These are phyloP conservation scores for Zangia roseola DNA, from an alignment of 768 basidiomycete genomes.

Conservation along the genomic window DNA sequence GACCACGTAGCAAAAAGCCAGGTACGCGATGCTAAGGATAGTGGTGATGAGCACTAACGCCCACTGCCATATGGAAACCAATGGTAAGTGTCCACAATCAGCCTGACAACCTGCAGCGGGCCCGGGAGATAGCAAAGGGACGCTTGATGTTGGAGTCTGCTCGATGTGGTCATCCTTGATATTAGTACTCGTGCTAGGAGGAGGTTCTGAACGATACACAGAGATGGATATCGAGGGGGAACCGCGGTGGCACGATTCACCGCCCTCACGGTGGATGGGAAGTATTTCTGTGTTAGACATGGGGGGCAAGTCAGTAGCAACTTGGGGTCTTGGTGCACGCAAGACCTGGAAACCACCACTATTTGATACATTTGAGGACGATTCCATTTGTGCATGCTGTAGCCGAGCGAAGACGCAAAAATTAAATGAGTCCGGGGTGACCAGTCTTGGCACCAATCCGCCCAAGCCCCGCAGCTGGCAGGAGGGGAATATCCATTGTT, in stretches of 20 bases:
- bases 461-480: too few relatives aligned
- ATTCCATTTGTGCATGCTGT: too few relatives aligned
- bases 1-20: constrained; percentile 17
- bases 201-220: not conserved
- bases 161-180: not conserved
- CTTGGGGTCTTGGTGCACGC: too few relatives aligned
- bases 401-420: too few relatives aligned
- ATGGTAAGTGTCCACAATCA: not conserved
- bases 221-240: not conserved
- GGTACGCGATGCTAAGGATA: constrained; percentile 7
- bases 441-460: too few relatives aligned
- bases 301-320: too few relatives aligned
- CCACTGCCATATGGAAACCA: constrained; percentile 8
- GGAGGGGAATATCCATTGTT: too few relatives aligned
- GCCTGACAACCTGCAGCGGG: too few relatives aligned
- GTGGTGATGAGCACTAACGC: constrained; percentile 1
- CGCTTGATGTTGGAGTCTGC: constrained; percentile 1
- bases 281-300: constrained; percentile 1
- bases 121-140: not conserved
- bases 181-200: not conserved
- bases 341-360: too few relatives aligned
- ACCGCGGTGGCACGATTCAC: not conserved
- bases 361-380: too few relatives aligned
- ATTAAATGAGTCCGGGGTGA: too few relatives aligned
- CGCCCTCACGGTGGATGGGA: not conserved